phyloP scores from a whole-genome alignment of 345 rosid genomes.

The Odontarrhena argentea region DNA sequence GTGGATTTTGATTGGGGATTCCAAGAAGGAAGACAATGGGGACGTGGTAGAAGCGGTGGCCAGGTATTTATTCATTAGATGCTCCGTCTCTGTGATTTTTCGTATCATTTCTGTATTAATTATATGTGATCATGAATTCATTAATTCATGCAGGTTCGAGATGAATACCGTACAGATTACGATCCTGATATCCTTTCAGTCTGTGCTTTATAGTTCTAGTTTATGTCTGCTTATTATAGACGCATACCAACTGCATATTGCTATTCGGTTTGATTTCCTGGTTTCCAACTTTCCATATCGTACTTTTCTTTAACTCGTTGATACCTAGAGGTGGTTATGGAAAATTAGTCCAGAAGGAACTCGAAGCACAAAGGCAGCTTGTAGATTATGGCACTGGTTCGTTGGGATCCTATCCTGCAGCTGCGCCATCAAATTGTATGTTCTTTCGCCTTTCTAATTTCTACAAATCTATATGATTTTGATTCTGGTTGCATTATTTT shows the following conservation, averaged over 20 bases:
- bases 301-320: conserved; percentile 33
- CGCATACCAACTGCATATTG: neutral
- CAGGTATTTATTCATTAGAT: conserved; percentile 52
- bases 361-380: conserved; percentile 93
- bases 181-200: conserved; percentile 98
- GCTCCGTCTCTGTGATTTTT: neutral
- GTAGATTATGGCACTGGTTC: conserved; percentile 97
- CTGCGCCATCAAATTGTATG: conserved; percentile 76
- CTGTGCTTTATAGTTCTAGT: neutral
- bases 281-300: neutral
- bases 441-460: conserved; percentile 12
- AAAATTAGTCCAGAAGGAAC: conserved; percentile 83
- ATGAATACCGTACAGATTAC: conserved; percentile 97
- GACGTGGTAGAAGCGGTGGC: conserved; percentile 98
- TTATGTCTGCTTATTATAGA: neutral
- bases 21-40: conserved; percentile 98
- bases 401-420: conserved; percentile 67
- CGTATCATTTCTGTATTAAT: neutral
- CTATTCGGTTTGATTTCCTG: neutral
- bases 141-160: conserved; percentile 71
- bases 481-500: conserved; percentile 1
- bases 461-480: neutral
- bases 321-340: conserved; percentile 99
- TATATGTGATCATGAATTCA: neutral
- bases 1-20: conserved; percentile 99